Conservation (phyloP, 768 basidiomycete species). For the Mycena pura region DNA sequence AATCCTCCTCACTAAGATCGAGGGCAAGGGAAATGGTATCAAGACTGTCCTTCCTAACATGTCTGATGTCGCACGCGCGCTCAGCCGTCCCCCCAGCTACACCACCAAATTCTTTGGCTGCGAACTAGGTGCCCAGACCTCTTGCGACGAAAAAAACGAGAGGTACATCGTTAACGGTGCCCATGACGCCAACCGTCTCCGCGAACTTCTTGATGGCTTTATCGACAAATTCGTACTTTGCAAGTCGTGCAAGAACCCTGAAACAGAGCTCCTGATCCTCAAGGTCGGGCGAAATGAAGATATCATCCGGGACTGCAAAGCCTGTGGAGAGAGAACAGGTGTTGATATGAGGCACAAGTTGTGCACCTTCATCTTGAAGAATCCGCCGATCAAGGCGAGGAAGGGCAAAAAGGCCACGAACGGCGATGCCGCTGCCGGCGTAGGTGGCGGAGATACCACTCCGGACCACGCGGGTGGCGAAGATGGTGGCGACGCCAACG, state of each 20-base stretch:
- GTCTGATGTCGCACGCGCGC: constrained; percentile 94
- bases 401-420: constrained; percentile 66
- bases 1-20: constrained; percentile 91
- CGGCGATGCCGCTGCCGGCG: constrained; percentile 56
- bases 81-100: constrained; percentile 93
- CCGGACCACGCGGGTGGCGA: constrained; percentile 49
- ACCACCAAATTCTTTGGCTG: constrained; percentile 99
- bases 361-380: constrained; percentile 95
- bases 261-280: constrained; percentile 93
- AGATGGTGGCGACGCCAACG: constrained; percentile 56
- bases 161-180: constrained; percentile 99
- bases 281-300: constrained; percentile 82
- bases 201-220: constrained; percentile 94
- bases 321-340: constrained; percentile 90
- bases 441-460: constrained; percentile 45
- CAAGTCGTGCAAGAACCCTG: constrained; percentile 97
- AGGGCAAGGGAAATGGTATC: constrained; percentile 99
- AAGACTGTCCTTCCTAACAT: constrained; percentile 99
- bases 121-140: constrained; percentile 97
- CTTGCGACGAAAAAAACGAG: constrained; percentile 95
- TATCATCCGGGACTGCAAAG: constrained; percentile 97
- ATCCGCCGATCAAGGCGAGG: constrained; percentile 90
- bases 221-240: constrained; percentile 99
- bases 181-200: constrained; percentile 88
- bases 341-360: constrained; percentile 98